Evolutionary conservation across 345 rosid species (phyloP).

Genomic region (Microthlaspi erraticum): DNA sequence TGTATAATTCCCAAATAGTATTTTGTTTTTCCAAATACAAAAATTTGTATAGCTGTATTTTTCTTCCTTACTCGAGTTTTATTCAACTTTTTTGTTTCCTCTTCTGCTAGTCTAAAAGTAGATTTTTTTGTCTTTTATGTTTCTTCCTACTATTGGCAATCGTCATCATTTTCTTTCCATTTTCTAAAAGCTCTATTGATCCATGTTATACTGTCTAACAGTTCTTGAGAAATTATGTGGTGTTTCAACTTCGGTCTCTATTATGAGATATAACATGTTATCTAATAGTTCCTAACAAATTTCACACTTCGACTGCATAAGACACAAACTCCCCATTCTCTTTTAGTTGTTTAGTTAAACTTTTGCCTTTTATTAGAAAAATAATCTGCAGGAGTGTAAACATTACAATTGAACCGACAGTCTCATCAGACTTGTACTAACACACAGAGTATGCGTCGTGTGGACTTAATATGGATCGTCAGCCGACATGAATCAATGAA

Average conservation of each 20-base stretch:
- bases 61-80: background rate
- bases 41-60: background rate
- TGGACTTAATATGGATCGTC: background rate
- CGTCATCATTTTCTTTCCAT: background rate
- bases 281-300: too few species aligned
- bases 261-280: too few species aligned
- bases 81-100: background rate
- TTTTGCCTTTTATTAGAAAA: background rate
- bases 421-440: background rate
- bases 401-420: background rate
- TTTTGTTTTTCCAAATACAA: slow-evolving; percentile 3
- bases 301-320: background rate
- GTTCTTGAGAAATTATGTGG: background rate
- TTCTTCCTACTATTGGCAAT: background rate
- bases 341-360: background rate
- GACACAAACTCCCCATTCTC: background rate
- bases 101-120: background rate
- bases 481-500: slow-evolving; percentile 6
- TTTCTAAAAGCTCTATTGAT: background rate
- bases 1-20: background rate
- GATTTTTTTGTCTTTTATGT: background rate
- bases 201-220: background rate
- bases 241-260: background rate
- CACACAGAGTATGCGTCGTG: background rate
- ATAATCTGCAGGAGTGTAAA: background rate